Evolutionary conservation across 495 filamentous ascomycete genomes (phyloP), one percentile per base, ranked within the genome.

Genomic region (Penicillium bovifimosum): DNA sequence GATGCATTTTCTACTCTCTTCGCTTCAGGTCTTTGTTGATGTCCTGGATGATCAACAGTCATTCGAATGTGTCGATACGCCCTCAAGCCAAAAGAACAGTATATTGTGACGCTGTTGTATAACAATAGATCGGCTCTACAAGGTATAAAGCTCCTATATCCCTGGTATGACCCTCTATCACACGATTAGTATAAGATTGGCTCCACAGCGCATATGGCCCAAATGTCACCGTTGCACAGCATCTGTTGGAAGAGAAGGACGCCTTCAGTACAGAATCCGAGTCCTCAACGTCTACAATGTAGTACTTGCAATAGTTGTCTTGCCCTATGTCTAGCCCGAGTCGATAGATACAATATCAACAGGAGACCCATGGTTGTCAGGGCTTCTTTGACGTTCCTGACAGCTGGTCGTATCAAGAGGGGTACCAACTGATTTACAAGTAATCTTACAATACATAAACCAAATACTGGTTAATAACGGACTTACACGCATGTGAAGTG

Each of bases 391-490:
- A 50, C 0, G 56, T 59, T 64, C 59, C 58, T 64, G 61, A 64
- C 55, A 64, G 54, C 47, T 62, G 59, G 52, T 62, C 55, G 55
- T 53, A 62, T 59, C 50, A 41, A 45, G 62, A 51, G 62, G 62
- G 62, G 62, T 45, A 55, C 13, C 5, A 17, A 35, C 1, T 16
- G 28, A n/a, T 38, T 20, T 42, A 41, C 48, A 10, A 3, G 31
- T 38, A 42, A 39, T 29, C 17, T 24, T 42, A 53, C 20, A 4
- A 17, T 48, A 20, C 26, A 38, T 32, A 42, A 16, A 17, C 6
- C 26, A 28, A 32, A 31, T 47, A 46, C 41, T 1, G 20, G 20
- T 8, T 18, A 44, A 41, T 34, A 42, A 27, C 17, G 17, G 13
- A 24, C 6, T 5, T 6, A 29, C n/a, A 16, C 7, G 34, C 7